Evolutionary conservation across 31 red algal genomes (phyloP), one percentile per base, ranked within the genome.

Genomic region (Porphyra umbilicalis): DNA sequence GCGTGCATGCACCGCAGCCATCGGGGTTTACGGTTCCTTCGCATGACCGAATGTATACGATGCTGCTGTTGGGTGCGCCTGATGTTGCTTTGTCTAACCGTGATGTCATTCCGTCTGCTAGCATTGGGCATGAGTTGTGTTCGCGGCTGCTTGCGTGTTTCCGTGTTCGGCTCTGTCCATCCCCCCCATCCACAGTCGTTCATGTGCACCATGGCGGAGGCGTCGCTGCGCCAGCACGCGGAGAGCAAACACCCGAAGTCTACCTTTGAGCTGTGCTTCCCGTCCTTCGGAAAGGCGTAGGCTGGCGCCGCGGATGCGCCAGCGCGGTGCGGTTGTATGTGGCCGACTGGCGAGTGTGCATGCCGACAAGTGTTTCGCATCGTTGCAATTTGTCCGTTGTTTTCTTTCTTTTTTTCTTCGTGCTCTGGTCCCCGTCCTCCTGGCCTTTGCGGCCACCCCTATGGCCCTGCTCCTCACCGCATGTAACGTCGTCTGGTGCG

Each of bases 161-260:
- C 14, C 14, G 71, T 82, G 76, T 80, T 44, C 83, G 31, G 25
- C 15, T 79, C 31, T 82, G 25, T 30, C 16, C 11, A 16, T 82
- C 83, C 13, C 35, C 2, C 6, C 44, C 0, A 10, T 32, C 67
- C 44, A 2, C 81, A 92, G 90, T 75, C 78, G 8, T 92, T 92
- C 35, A 92, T 92, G 90, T 92, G 90, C 82, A 92, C 90, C 68
- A 87, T 92, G 85, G 79, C 76, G 35, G 90, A 88, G 40, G 83
- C 77, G 39, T 92, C 90, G 46, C 86, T 92, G 32, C 90, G 86
- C 68, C 85, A 92, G 76, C 90, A 92, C 33, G 85, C 57, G 44
- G 86, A 92, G n/a, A 85, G 77, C 80, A 92, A 92, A 76, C 90
- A 92, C 38, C 81, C 90, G 34, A 92, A 92, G 76, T 86, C 79